A percentile compares a stretch with the other conserved stretches of the same genome.
Evolutionary conservation across 2,329 filamentous ascomycete genomes (phyloP).

Genomic region (Claviceps sorghi): DNA sequence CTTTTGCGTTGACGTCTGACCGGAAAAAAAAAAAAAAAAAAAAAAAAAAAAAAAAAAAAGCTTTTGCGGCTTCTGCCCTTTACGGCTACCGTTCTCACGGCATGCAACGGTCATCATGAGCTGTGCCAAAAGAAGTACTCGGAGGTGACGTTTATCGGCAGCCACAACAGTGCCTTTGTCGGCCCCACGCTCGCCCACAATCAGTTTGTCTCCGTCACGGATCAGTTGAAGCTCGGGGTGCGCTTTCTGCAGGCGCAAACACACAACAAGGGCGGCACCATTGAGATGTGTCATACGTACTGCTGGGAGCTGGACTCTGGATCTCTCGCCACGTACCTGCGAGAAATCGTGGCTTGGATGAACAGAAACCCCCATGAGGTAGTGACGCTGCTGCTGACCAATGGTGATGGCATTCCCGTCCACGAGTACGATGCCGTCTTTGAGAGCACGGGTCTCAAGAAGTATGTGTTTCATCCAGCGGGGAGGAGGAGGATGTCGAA

Average conservation of each 20-base stretch:
- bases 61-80: slow-evolving; percentile 9
- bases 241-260: slow-evolving; percentile 52
- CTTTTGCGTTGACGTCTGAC: not conserved
- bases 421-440: slow-evolving; percentile 41
- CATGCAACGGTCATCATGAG: slow-evolving; percentile 43
- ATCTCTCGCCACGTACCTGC: slow-evolving; percentile 38
- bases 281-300: slow-evolving; percentile 50
- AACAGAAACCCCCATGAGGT: slow-evolving; percentile 44
- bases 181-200: slow-evolving; percentile 39
- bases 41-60: no score
- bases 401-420: slow-evolving; percentile 42
- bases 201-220: slow-evolving; percentile 43
- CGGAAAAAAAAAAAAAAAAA: no score
- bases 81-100: slow-evolving; percentile 10
- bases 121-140: slow-evolving; percentile 45
- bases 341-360: slow-evolving; percentile 44
- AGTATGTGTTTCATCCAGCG: slow-evolving; percentile 42
- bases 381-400: slow-evolving; percentile 48
- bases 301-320: slow-evolving; percentile 47
- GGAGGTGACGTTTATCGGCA: slow-evolving; percentile 45
- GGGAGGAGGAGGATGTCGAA: slow-evolving; percentile 21
- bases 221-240: slow-evolving; percentile 46
- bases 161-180: slow-evolving; percentile 53
- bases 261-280: slow-evolving; percentile 33
- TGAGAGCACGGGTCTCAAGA: slow-evolving; percentile 36